Evolutionary conservation across 2,329 filamentous ascomycete genomes (phyloP).

Genomic region (Alternaria metachromatica): DNA sequence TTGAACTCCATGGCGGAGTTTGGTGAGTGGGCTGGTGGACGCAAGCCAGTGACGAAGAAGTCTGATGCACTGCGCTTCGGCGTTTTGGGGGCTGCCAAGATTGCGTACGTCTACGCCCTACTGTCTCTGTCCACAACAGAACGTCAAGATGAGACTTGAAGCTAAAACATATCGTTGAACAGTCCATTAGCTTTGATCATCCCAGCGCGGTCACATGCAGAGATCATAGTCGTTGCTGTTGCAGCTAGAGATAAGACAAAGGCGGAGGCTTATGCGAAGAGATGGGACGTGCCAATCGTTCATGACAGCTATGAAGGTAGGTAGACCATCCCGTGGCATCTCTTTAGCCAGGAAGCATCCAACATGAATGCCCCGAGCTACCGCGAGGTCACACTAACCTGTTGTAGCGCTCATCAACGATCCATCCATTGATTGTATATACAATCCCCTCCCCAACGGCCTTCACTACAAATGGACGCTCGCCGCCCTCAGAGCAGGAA

Average conservation of each 20-base stretch:
- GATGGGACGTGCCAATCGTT: conserved; percentile 59
- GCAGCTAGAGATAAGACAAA: conserved; percentile 58
- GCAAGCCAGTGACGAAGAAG: conserved; percentile 18
- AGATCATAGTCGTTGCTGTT: conserved; percentile 61
- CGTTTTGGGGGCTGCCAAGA: conserved; percentile 46
- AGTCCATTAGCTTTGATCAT: conserved; percentile 54
- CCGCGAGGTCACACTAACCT: not conserved
- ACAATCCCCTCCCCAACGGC: conserved; percentile 55
- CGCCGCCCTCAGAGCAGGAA: conserved; percentile 50
- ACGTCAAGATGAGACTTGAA: not conserved
- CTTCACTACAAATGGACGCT: conserved; percentile 54
- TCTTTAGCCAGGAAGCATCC: not conserved
- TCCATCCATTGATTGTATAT: conserved; percentile 50
- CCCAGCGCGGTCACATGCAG: conserved; percentile 61
- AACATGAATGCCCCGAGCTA: not conserved
- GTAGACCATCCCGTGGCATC: not conserved
- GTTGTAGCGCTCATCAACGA: conserved; percentile 48
- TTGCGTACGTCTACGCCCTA: conserved; percentile 33
- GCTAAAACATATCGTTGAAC: not conserved
- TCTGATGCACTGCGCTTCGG: conserved; percentile 41
- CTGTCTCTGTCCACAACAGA: not conserved
- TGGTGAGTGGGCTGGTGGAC: conserved; percentile 12
- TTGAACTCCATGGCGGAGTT: conserved; percentile 14
- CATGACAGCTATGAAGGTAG: conserved; percentile 59
- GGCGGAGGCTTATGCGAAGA: conserved; percentile 60